Evolutionary conservation across 345 rosid species (phyloP), one percentile per base, ranked within the genome.

Genomic region (Corymbia maculata): DNA sequence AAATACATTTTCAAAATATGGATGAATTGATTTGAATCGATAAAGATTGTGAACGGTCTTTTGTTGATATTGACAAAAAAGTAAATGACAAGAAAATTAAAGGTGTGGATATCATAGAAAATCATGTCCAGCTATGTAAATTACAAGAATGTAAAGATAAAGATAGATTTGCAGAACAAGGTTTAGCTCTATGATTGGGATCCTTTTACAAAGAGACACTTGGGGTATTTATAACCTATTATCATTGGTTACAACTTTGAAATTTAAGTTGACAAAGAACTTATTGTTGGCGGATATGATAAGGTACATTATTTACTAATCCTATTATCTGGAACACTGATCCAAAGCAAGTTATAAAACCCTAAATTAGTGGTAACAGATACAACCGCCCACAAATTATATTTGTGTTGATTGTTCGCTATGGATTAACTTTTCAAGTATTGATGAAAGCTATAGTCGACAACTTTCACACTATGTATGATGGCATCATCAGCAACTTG

Each of bases 21-120:
- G 30, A n/a, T n/a, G 75, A 30, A 7, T 64, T 8, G 9, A 0
- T n/a, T 13, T 64, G 9, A 28, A n/a, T 64, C 5, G 0, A n/a
- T 13, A 64, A 64, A 64, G 36, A 9, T 64, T 64, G 75, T 3
- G 36, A n/a, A 64, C 0, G 36, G 36, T 64, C 36, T 17, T 64
- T 30, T 13, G 30, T 64, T 64, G 75, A 64, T 64, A 28, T 64
- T 64, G 75, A 64, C 75, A n/a, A 0, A 4, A 64, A 3, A n/a
- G 30, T 64, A n/a, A n/a, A n/a, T 64, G 42, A 64, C 30, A 14
- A 64, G 75, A 30, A 64, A 64, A 13, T n/a, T n/a, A 8, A 64
- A n/a, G 75, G 42, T 64, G n/a, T n/a, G n/a, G 36, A 64, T 36
- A 55, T 22, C 3, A 6, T 14, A 64, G 36, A 14, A 36, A 64